Evolutionary conservation across 306 rosid genomes (phyloP).

Genomic region (Pyrus betulifolia): DNA sequence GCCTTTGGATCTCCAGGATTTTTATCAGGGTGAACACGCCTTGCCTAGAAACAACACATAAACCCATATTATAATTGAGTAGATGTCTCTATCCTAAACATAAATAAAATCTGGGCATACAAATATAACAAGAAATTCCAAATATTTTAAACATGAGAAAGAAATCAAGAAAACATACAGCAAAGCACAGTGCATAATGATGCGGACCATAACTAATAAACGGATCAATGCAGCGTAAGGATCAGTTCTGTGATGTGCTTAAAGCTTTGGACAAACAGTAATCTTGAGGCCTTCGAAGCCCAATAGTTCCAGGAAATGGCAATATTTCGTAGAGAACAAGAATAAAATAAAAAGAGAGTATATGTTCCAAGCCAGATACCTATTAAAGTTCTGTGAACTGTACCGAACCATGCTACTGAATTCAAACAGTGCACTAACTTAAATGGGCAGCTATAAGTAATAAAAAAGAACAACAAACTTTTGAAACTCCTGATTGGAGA

Average conservation of each 20-base stretch:
- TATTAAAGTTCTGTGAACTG: neutral
- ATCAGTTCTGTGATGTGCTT: neutral
- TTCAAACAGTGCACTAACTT: neutral
- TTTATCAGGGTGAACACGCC: conserved; percentile 93
- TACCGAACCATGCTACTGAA: neutral
- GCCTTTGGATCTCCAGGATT: conserved; percentile 90
- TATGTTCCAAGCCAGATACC: neutral
- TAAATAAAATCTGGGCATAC: neutral
- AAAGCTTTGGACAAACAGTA: neutral
- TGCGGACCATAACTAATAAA: neutral
- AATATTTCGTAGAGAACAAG: neutral
- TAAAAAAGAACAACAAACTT: neutral
- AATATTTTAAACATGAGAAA: neutral
- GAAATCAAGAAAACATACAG: neutral
- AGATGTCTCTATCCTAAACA: neutral
- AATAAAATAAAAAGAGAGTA: neutral
- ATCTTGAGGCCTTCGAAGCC: neutral
- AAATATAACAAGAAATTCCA: neutral
- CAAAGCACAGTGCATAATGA: neutral
- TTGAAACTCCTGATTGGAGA: neutral
- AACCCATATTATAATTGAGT: neutral
- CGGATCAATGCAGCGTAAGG: neutral
- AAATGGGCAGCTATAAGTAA: neutral
- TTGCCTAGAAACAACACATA: conserved; percentile 51
- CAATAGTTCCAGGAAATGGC: neutral